A percentile compares a stretch with the other conserved stretches of the same genome.
Evolutionary conservation across 1,284 basidiomycete genomes (phyloP).

Genomic region (Athelia sp.): DNA sequence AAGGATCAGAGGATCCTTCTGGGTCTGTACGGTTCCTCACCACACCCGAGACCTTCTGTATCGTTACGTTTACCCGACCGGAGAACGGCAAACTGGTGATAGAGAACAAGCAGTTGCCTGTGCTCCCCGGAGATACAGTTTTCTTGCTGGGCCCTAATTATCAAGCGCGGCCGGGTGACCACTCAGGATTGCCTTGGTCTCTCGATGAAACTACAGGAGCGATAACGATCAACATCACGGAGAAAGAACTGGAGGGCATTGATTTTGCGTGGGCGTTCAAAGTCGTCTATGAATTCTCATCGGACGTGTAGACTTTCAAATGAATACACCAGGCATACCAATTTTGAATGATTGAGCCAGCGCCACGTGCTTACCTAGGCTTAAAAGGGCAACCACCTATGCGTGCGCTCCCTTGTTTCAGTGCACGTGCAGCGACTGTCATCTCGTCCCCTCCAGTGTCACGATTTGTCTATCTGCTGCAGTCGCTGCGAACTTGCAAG

Average conservation of each 20-base stretch:
- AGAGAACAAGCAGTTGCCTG: constrained; percentile 38
- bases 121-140: constrained; percentile 39
- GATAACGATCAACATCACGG: constrained; percentile 27
- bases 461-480: too few relatives aligned
- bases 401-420: too few relatives aligned
- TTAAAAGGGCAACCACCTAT: too few relatives aligned
- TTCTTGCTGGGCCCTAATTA: constrained; percentile 32
- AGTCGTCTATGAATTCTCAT: too few relatives aligned
- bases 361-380: too few relatives aligned
- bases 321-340: too few relatives aligned
- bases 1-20: constrained; percentile 25
- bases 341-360: too few relatives aligned
- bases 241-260: constrained; percentile 22
- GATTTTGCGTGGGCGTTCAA: constrained; percentile 42
- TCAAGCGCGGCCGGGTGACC: not conserved
- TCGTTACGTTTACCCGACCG: constrained; percentile 39
- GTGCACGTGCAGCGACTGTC: too few relatives aligned
- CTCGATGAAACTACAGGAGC: constrained; percentile 16
- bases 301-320: too few relatives aligned
- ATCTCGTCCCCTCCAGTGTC: too few relatives aligned
- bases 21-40: constrained; percentile 44
- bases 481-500: too few relatives aligned
- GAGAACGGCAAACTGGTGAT: constrained; percentile 27
- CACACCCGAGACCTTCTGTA: constrained; percentile 44
- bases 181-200: constrained; percentile 14